These are phyloP conservation scores for Serendipita vermifera DNA, from an alignment of 768 basidiomycete genomes.

Conservation along the genomic window DNA sequence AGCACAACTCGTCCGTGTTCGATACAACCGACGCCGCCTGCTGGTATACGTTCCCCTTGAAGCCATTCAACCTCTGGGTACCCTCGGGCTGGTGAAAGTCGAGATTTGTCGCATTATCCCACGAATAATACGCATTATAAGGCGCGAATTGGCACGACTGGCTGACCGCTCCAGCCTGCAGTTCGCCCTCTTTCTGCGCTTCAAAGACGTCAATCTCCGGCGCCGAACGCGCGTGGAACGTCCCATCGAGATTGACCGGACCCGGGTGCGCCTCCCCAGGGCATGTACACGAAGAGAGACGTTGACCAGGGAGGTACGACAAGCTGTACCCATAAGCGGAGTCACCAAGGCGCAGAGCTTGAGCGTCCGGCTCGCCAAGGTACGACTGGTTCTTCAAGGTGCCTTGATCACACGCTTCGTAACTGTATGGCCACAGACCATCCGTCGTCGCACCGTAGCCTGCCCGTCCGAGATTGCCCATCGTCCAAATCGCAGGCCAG, in stretches of 20 bases:
- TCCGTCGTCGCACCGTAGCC: constrained; percentile 87
- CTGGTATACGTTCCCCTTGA: constrained; percentile 58
- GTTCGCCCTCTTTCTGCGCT: constrained; percentile 48
- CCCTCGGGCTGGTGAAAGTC: constrained; percentile 35
- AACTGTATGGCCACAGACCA: constrained; percentile 72
- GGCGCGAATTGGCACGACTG: constrained; percentile 75
- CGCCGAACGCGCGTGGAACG: constrained; percentile 51
- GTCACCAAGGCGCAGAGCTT: constrained; percentile 39
- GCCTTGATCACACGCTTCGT: constrained; percentile 73
- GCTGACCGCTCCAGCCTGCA: constrained; percentile 51
- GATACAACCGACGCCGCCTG: constrained; percentile 61
- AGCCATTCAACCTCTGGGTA: constrained; percentile 47
- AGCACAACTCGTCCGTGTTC: constrained; percentile 40
- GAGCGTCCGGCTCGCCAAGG: constrained; percentile 42
- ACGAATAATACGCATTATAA: constrained; percentile 57
- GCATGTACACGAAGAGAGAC: constrained; percentile 80
- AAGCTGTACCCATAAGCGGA: constrained; percentile 35
- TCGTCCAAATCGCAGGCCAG: constrained; percentile 64
- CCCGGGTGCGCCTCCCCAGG: constrained; percentile 79
- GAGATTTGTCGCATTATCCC: constrained; percentile 42
- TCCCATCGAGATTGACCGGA: constrained; percentile 30
- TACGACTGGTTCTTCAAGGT: constrained; percentile 73
- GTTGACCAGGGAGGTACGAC: constrained; percentile 77
- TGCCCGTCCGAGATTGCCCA: constrained; percentile 51
- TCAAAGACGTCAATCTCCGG: constrained; percentile 94